A percentile compares a stretch with the other conserved stretches of the same genome.
These are phyloP conservation scores for Wickerhamiella sorbophila DNA, from an alignment of 805 yeast species.

Conservation along the genomic window DNA sequence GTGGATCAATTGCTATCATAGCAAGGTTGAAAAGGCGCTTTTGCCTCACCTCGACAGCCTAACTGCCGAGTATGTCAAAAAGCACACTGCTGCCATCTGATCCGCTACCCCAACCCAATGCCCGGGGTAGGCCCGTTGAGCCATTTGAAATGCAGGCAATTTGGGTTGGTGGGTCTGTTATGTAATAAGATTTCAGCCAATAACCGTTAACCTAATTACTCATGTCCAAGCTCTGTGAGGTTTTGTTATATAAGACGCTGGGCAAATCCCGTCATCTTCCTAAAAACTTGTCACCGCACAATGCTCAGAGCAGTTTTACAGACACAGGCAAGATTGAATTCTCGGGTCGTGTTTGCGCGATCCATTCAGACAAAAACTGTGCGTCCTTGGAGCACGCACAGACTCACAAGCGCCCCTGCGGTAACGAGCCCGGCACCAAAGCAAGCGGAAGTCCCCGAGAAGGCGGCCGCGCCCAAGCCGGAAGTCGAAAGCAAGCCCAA, in stretches of 20 bases:
- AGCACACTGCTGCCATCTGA: background rate
- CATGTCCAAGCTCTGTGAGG: background rate
- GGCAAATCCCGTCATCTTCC: background rate
- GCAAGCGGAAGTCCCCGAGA: constrained; percentile 1
- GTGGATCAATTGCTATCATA: constrained; percentile 60
- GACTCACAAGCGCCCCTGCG: constrained; percentile 9
- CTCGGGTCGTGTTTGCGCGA: background rate
- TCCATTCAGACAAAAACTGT: constrained; percentile 12
- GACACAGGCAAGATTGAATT: background rate
- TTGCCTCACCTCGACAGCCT: constrained; percentile 34
- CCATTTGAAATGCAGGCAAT: background rate
- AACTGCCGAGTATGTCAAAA: background rate
- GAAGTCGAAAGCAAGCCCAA: constrained; percentile 22
- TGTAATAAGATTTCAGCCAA: background rate
- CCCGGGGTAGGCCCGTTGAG: background rate
- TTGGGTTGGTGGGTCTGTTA: background rate
- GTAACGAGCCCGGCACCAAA: background rate
- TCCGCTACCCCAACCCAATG: background rate
- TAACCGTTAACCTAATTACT: background rate
- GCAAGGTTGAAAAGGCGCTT: constrained; percentile 38
- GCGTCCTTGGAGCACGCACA: constrained; percentile 20
- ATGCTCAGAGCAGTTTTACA: background rate
- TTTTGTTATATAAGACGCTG: background rate
- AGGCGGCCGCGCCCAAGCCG: background rate
- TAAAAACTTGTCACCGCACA: background rate